Evolutionary conservation across 371 early-diverging fungal genomes (phyloP).

Genomic region (Mortierella sp.): DNA sequence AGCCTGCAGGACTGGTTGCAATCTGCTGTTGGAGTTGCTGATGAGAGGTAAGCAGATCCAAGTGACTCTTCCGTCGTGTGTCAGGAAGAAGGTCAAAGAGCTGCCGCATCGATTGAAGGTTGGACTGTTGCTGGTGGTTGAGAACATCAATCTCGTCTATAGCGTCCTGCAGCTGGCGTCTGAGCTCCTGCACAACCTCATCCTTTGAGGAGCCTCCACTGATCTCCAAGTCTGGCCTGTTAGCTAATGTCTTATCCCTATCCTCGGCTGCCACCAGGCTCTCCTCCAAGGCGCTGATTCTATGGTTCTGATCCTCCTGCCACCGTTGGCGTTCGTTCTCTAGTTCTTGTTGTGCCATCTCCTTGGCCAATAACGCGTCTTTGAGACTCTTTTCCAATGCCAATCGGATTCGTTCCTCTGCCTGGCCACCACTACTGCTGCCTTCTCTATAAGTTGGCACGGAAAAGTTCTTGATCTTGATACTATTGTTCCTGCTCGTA

Average conservation of each 20-base stretch:
- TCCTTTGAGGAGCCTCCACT: neutral
- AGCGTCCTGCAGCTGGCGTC: constrained; percentile 40
- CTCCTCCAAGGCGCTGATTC: constrained; percentile 45
- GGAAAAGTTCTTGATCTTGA: constrained; percentile 29
- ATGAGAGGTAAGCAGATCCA: constrained; percentile 22
- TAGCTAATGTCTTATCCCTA: neutral
- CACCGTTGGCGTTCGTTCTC: constrained; percentile 51
- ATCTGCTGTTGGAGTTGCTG: constrained; percentile 33
- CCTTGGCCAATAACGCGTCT: constrained; percentile 46
- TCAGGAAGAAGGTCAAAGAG: constrained; percentile 47
- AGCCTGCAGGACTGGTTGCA: neutral
- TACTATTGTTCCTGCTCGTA: constrained; percentile 39
- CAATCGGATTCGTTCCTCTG: constrained; percentile 39
- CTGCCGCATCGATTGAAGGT: constrained; percentile 39
- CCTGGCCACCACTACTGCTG: neutral
- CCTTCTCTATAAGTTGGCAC: too few species aligned
- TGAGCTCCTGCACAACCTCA: constrained; percentile 15
- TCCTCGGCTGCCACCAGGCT: constrained; percentile 41
- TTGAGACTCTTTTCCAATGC: constrained; percentile 49
- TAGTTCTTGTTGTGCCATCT: constrained; percentile 43
- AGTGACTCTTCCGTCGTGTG: constrained; percentile 27
- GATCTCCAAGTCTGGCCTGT: neutral
- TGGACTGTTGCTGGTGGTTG: constrained; percentile 36
- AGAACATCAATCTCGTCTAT: constrained; percentile 44
- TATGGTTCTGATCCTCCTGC: constrained; percentile 51